Evolutionary conservation across 169 alveolate genomes (phyloP).

Genomic region (Perkinsus olseni): DNA sequence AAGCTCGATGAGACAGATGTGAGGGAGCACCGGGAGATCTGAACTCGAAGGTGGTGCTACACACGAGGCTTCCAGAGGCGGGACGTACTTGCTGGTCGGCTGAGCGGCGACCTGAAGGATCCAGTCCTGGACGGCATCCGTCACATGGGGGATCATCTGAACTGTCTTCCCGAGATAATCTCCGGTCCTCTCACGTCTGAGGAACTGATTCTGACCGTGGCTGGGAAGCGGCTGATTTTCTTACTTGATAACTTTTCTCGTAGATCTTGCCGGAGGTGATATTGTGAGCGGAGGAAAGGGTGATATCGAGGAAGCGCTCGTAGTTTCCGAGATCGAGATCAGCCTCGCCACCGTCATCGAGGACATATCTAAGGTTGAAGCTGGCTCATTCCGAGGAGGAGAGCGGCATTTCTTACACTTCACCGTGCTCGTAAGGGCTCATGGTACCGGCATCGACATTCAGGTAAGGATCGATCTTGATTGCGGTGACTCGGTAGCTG

Average conservation of each 20-base stretch:
- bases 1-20: constrained; percentile 86
- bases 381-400: not conserved
- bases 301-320: constrained; percentile 82
- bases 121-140: constrained; percentile 68
- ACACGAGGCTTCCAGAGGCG: not conserved
- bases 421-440: constrained; percentile 97
- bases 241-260: constrained; percentile 62
- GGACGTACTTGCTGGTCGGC: constrained; percentile 21
- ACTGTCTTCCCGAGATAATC: constrained; percentile 92
- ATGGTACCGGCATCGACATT: constrained; percentile 90
- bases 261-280: constrained; percentile 92
- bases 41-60: not conserved
- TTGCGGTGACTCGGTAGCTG: constrained; percentile 68
- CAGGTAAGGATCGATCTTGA: constrained; percentile 93
- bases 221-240: not conserved
- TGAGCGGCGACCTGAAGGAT: constrained; percentile 56
- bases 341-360: constrained; percentile 94
- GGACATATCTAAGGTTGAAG: constrained; percentile 40
- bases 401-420: constrained; percentile 48
- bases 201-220: not conserved
- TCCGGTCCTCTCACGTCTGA: constrained; percentile 83
- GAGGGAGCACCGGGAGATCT: constrained; percentile 51
- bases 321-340: constrained; percentile 97
- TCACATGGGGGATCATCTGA: constrained; percentile 59
- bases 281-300: constrained; percentile 71